Base-by-base conservation (phyloP, 1,284 basidiomycete species). In the Cryptococcus sp. region DNA sequence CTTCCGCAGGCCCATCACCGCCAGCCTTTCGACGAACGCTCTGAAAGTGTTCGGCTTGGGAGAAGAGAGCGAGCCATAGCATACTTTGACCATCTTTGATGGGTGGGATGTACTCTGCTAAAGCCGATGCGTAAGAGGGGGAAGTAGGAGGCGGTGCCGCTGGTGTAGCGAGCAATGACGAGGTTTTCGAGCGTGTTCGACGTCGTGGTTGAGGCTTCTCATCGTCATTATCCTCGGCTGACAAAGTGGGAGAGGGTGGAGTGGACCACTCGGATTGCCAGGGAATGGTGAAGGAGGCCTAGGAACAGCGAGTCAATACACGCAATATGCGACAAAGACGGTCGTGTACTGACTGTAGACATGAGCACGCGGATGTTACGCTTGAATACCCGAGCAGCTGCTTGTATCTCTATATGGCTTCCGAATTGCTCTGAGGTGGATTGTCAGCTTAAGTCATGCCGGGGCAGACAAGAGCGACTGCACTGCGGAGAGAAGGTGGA, bases 1-100 rank as follows among this genome's bases (percentile, higher is more conserved):
- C 58, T 39, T 71, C 69, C 22, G 75, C 72, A 10, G 72, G 68
- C 23, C 75, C 72, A n/a, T 67, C 67, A 8, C 68, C 60, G 23
- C 70, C 69, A 11, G 67, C 70, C 46, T 65, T 66, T 1, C 73
- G 64, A 1, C 70, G 62, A 16, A 77, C 60, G 23, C 67, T 70
- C 58, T 77, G 70, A 50, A 73, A 77, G 51, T 77, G 75, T 58
- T 75, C 75, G 0, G 73, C 73, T 48, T 73, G 67, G 45, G 72
- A 71, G 62, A 77, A 75, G 15, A 75, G 64, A 6, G 73, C 73
- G 11, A 77, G 66, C 75, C 75, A 77, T 5, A 77, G 64, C 67
- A 75, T 73, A 23, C 57, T 63, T 23, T 65, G 63, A 5, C 71
- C 73, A 1, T 66, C 64, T 0, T 57, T 61, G 17, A 64, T 43